Evolutionary conservation across 345 rosid genomes (phyloP).

Genomic region (Gossypium arboreum): DNA sequence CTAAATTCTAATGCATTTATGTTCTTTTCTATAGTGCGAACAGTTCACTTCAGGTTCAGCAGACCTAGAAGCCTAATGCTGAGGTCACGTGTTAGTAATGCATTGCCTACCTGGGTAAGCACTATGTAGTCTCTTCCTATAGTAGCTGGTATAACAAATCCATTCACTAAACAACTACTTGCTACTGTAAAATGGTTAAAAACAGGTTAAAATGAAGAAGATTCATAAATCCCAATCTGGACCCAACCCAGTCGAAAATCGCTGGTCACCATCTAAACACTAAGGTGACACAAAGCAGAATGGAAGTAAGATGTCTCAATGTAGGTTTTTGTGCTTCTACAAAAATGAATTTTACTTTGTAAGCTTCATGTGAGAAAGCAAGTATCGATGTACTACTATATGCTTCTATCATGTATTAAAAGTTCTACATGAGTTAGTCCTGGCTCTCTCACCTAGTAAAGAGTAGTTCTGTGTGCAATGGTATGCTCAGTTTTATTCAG

Average conservation of each 20-base stretch:
- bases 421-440: neutral
- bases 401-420: constrained; percentile 3
- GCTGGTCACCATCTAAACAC: constrained; percentile 36
- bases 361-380: constrained; percentile 19
- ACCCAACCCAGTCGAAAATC: constrained; percentile 48
- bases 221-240: constrained; percentile 40
- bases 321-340: constrained; percentile 27
- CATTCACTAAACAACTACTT: neutral
- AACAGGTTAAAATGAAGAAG: constrained; percentile 39
- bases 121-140: constrained; percentile 4
- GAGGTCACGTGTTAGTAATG: constrained; percentile 17
- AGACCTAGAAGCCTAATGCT: constrained; percentile 22
- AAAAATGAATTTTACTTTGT: constrained; percentile 18
- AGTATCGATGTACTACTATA: neutral
- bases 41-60: constrained; percentile 33
- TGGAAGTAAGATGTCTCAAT: constrained; percentile 21
- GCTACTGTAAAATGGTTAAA: constrained; percentile 14
- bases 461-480: neutral
- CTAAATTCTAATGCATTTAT: neutral
- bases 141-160: neutral
- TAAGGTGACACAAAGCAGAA: constrained; percentile 14
- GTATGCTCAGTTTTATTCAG: neutral
- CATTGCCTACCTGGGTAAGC: constrained; percentile 36
- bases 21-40: constrained; percentile 8
- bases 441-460: constrained; percentile 3